A percentile compares a stretch with the other conserved stretches of the same genome.
These are phyloP conservation scores for Fonsecaea pedrosoi DNA, from an alignment of 2,329 filamentous ascomycete genomes.

Conservation along the genomic window DNA sequence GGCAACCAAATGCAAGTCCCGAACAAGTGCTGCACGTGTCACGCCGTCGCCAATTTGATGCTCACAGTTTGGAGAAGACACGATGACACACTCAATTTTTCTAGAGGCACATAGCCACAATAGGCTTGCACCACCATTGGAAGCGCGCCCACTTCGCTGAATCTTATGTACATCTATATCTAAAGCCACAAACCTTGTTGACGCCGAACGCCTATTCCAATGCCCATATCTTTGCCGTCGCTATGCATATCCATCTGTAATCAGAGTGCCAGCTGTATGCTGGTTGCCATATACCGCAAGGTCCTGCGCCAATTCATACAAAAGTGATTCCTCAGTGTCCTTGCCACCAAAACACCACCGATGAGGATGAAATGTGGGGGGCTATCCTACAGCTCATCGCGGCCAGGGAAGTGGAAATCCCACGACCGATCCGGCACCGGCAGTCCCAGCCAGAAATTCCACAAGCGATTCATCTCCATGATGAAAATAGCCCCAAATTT, in stretches of 20 bases:
- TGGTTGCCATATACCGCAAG: background rate
- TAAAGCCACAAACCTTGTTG: background rate
- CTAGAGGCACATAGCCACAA: too few species aligned
- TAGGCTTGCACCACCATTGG: background rate
- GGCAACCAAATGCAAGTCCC: background rate
- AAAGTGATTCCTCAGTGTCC: background rate
- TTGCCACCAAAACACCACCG: background rate
- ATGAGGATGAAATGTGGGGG: background rate
- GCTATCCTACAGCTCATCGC: constrained; percentile 52
- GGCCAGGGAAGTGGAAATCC: constrained; percentile 56
- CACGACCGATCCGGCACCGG: constrained; percentile 64
- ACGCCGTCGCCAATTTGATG: too few species aligned
- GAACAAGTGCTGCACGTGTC: too few species aligned
- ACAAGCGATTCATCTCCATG: constrained; percentile 62
- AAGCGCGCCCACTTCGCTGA: background rate
- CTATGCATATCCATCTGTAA: constrained; percentile 21
- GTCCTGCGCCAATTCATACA: background rate
- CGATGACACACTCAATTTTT: too few species aligned
- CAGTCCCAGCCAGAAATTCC: constrained; percentile 69
- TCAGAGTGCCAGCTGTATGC: constrained; percentile 1
- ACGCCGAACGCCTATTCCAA: background rate
- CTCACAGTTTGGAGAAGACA: too few species aligned
- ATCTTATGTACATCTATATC: constrained; percentile 5
- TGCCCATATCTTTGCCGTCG: constrained; percentile 20
- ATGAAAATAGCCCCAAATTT: constrained; percentile 67